Evolutionary conservation across 177 flowering plant species (phyloP).

Genomic region (Vitis hybrid): DNA sequence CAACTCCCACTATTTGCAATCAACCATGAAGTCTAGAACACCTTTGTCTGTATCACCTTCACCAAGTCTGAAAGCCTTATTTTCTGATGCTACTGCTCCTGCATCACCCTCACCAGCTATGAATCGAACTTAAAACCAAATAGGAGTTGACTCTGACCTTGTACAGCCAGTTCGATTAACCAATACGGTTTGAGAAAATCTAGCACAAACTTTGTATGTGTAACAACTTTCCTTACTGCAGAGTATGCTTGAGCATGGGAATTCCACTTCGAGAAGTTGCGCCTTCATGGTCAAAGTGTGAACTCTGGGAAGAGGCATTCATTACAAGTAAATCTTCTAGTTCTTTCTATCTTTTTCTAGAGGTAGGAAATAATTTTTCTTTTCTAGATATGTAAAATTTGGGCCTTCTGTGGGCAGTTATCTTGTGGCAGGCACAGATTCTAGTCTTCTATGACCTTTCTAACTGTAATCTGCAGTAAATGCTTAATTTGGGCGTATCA

Average conservation of each 20-base stretch:
- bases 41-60: too few species aligned
- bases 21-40: too few species aligned
- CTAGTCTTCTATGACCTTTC: not conserved
- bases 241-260: conserved; percentile 63
- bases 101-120: too few species aligned
- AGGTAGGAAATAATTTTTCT: not conserved
- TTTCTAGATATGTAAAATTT: too few species aligned
- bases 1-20: too few species aligned
- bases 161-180: too few species aligned
- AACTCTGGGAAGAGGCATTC: conserved; percentile 81
- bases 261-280: conserved; percentile 76
- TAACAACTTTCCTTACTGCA: conserved; percentile 25
- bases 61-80: too few species aligned
- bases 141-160: too few species aligned
- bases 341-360: not conserved
- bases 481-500: not conserved
- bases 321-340: conserved; percentile 58
- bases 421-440: not conserved
- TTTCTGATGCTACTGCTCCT: too few species aligned
- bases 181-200: too few species aligned
- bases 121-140: too few species aligned
- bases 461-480: not conserved
- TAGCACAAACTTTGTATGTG: not conserved
- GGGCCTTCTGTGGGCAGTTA: not conserved
- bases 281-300: conserved; percentile 72